phyloP scores from a whole-genome alignment of 306 rosid species.

The Cucumis melo region DNA sequence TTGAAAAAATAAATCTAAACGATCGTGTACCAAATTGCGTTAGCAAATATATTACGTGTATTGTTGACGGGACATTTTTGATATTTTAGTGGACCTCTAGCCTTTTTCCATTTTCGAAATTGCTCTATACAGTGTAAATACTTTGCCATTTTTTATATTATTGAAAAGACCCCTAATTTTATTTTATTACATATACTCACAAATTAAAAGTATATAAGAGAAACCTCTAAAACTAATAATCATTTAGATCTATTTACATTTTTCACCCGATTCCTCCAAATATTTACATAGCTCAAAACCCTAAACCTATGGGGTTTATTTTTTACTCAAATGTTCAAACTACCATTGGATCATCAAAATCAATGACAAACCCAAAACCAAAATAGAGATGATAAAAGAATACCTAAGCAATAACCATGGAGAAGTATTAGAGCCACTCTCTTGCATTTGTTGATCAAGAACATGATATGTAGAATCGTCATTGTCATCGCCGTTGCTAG shows the following conservation, averaged over 20 bases:
- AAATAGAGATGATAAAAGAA: not conserved
- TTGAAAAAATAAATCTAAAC: too few relatives aligned
- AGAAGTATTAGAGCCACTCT: not conserved
- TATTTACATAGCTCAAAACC: not conserved
- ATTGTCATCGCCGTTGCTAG: not conserved
- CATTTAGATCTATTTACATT: not conserved
- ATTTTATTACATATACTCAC: too few relatives aligned
- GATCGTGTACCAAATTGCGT: too few relatives aligned
- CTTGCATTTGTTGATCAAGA: not conserved
- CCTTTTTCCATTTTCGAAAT: too few relatives aligned
- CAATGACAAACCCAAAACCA: not conserved
- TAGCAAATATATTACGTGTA: too few relatives aligned
- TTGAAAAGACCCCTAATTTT: too few relatives aligned
- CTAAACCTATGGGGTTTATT: not conserved
- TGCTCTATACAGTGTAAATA: too few relatives aligned
- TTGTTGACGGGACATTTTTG: too few relatives aligned
- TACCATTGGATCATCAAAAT: not conserved
- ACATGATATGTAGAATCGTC: not conserved
- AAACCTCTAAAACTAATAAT: not conserved
- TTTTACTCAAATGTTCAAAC: not conserved
- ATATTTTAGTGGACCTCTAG: too few relatives aligned
- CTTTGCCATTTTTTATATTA: too few relatives aligned
- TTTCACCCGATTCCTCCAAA: not conserved
- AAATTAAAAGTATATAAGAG: too few relatives aligned
- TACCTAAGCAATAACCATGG: not conserved